These are phyloP conservation scores for Nosema granulosis DNA, from an alignment of 371 early-diverging fungal species.

Conservation along the genomic window DNA sequence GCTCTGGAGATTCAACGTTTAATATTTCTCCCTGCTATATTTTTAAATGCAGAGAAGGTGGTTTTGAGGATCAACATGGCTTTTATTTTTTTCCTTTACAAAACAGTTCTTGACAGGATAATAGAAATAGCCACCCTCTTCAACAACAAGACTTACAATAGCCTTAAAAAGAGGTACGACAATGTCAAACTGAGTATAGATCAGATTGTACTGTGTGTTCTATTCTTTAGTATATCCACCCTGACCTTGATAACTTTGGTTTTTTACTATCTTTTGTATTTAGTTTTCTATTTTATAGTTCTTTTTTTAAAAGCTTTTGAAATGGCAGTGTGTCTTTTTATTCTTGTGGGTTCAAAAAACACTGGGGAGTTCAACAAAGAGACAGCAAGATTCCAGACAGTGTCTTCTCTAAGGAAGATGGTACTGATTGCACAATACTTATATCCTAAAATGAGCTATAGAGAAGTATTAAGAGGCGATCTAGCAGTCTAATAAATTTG, in stretches of 20 bases:
- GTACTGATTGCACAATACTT: too few relatives aligned
- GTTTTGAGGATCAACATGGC: not conserved
- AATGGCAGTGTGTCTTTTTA: too few relatives aligned
- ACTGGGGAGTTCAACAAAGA: too few relatives aligned
- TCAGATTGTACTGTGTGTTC: conserved; percentile 30
- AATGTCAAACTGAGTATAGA: conserved; percentile 18
- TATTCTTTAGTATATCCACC: conserved; percentile 26
- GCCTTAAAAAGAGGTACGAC: conserved; percentile 35
- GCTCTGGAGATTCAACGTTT: too few relatives aligned
- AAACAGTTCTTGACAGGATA: not conserved
- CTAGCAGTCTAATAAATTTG: too few relatives aligned
- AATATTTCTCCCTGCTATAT: not conserved
- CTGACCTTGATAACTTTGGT: not conserved
- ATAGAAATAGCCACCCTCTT: conserved; percentile 18
- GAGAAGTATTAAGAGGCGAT: too few relatives aligned
- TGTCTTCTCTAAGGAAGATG: too few relatives aligned
- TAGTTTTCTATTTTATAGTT: not conserved
- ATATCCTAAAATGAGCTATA: too few relatives aligned
- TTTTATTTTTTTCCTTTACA: not conserved
- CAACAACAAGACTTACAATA: conserved; percentile 28
- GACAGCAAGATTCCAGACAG: too few relatives aligned
- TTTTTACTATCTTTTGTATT: conserved; percentile 2
- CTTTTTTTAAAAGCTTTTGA: not conserved
- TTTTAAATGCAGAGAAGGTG: not conserved
- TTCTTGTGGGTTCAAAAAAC: too few relatives aligned